Evolutionary conservation across 257 asterid species (phyloP).

Genomic region (Capsicum pubescens): DNA sequence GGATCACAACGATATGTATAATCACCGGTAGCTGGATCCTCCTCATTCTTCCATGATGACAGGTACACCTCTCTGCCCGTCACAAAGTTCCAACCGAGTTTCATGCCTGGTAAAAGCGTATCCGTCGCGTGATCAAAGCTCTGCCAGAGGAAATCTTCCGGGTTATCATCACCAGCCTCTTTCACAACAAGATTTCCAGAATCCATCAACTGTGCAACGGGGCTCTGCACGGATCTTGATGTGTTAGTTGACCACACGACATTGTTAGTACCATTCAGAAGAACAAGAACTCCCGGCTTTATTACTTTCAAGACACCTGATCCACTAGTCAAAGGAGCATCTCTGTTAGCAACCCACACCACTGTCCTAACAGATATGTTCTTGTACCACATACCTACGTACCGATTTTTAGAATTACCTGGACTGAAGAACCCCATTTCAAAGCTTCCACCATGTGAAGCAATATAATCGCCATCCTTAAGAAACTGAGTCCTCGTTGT

Average conservation of each 20-base stretch:
- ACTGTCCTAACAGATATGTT: constrained; percentile 11
- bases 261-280: constrained; percentile 15
- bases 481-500: not conserved
- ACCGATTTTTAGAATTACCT: not conserved
- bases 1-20: constrained; percentile 32
- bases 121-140: constrained; percentile 17
- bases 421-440: constrained; percentile 16
- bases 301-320: constrained; percentile 30
- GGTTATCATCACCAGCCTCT: constrained; percentile 20
- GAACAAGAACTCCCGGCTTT: constrained; percentile 30
- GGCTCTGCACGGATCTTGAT: constrained; percentile 19
- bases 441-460: constrained; percentile 7
- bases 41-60: constrained; percentile 43
- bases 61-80: constrained; percentile 27
- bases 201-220: constrained; percentile 28
- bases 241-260: constrained; percentile 37
- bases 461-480: constrained; percentile 24
- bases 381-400: constrained; percentile 26
- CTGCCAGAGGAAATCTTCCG: not conserved
- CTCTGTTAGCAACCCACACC: constrained; percentile 12
- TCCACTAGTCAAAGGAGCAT: constrained; percentile 8
- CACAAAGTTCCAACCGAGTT: constrained; percentile 25
- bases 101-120: constrained; percentile 38
- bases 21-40: constrained; percentile 53
- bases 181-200: constrained; percentile 46